phyloP scores from a whole-genome alignment of 2,329 filamentous ascomycete species.

The Phyllosticta citribraziliensis region DNA sequence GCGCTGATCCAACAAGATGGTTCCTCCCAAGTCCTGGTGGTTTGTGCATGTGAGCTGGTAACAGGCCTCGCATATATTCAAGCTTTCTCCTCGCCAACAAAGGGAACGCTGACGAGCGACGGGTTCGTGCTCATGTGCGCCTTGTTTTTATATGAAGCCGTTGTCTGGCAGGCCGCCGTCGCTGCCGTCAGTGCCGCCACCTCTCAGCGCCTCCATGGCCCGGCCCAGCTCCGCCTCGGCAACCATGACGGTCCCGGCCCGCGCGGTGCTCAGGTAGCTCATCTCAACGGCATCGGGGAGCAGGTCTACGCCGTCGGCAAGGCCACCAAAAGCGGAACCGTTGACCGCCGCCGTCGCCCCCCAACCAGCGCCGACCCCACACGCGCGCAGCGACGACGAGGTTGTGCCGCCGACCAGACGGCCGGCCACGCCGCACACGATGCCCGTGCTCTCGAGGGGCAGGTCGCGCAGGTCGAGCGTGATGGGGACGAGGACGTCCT shows the following conservation, averaged over 20 bases:
- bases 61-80: neutral
- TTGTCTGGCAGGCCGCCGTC: neutral
- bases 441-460: slow-evolving; percentile 81
- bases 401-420: slow-evolving; percentile 62
- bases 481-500: slow-evolving; percentile 69
- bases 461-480: slow-evolving; percentile 74
- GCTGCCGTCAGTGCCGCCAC: slow-evolving; percentile 3
- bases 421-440: slow-evolving; percentile 88
- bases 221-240: slow-evolving; percentile 62
- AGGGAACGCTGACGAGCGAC: neutral
- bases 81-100: neutral
- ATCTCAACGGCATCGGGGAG: slow-evolving; percentile 53
- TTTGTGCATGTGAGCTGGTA: no score
- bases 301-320: neutral
- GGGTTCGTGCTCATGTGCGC: no score
- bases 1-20: no score
- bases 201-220: slow-evolving; percentile 59
- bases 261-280: slow-evolving; percentile 81
- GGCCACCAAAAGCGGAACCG: neutral
- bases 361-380: slow-evolving; percentile 29
- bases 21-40: no score
- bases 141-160: neutral
- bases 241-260: slow-evolving; percentile 82
- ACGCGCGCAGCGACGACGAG: neutral
- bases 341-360: slow-evolving; percentile 19